phyloP scores from a whole-genome alignment of 768 basidiomycete species.

The Lactarius sanguifluus region DNA sequence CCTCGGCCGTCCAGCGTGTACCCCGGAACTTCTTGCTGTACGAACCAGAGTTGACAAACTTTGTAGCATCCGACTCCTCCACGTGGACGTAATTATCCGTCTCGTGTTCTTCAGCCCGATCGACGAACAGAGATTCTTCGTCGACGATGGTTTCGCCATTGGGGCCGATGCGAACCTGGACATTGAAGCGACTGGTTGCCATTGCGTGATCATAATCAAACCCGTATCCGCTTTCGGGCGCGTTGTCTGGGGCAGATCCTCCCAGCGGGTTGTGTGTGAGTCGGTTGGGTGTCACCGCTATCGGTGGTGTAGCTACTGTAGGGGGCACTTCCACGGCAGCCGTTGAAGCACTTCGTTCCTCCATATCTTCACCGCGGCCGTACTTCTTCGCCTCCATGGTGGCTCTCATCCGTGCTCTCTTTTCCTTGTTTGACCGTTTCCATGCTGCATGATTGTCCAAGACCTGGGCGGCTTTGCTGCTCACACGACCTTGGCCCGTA shows the following conservation, averaged over 20 bases:
- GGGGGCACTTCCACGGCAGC: conserved; percentile 4
- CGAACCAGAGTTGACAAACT: conserved; percentile 82
- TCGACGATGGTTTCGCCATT: conserved; percentile 88
- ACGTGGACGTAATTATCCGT: conserved; percentile 74
- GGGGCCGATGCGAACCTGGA: conserved; percentile 83
- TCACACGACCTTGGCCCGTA: conserved; percentile 74
- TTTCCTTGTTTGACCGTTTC: conserved; percentile 69
- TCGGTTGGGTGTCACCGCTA: background rate
- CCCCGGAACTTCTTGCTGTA: conserved; percentile 81
- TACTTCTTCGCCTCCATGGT: conserved; percentile 76
- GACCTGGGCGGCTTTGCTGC: conserved; percentile 73
- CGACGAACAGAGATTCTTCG: conserved; percentile 79
- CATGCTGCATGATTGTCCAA: conserved; percentile 67
- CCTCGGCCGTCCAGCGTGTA: conserved; percentile 85
- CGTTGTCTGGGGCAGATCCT: conserved; percentile 34
- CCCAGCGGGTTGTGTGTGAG: conserved; percentile 17
- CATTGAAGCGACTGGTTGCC: conserved; percentile 70
- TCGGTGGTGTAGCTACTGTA: conserved; percentile 9
- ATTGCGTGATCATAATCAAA: conserved; percentile 72
- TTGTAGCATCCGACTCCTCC: conserved; percentile 77
- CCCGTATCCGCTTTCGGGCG: conserved; percentile 50
- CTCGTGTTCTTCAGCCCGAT: conserved; percentile 65
- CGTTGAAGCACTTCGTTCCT: conserved; percentile 33
- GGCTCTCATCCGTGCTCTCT: conserved; percentile 59
- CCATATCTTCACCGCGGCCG: conserved; percentile 54